Evolutionary conservation across 108 stramenopile species (phyloP).

Genomic region (Stephanodiscus triporus): DNA sequence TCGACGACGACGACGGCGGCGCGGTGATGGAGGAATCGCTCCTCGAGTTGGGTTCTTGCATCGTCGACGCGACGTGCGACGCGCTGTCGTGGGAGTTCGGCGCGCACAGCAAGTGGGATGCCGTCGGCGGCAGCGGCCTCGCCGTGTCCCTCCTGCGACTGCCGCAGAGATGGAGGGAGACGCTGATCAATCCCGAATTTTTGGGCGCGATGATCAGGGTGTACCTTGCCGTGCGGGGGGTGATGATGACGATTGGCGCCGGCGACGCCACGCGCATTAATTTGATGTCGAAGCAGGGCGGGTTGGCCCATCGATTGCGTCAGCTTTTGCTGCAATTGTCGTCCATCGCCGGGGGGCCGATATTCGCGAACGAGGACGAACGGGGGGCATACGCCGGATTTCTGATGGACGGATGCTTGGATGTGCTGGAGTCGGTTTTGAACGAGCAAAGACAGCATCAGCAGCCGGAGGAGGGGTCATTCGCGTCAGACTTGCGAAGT

Average conservation of each 20-base stretch:
- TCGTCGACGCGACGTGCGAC: slow-evolving; percentile 64
- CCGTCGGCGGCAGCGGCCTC: neutral
- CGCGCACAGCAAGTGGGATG: slow-evolving; percentile 2
- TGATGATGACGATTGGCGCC: slow-evolving; percentile 25
- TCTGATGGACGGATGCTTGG: slow-evolving; percentile 68
- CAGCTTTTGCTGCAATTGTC: slow-evolving; percentile 74
- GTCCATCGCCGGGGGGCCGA: slow-evolving; percentile 61
- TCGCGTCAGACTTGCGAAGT: slow-evolving; percentile 47
- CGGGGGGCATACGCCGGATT: slow-evolving; percentile 62
- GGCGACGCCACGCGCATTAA: neutral
- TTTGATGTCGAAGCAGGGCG: slow-evolving; percentile 18
- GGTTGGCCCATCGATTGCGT: slow-evolving; percentile 63
- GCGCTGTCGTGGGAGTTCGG: slow-evolving; percentile 84
- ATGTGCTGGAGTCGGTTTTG: slow-evolving; percentile 47
- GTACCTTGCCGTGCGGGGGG: slow-evolving; percentile 41
- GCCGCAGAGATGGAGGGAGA: slow-evolving; percentile 63
- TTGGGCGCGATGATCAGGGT: slow-evolving; percentile 63
- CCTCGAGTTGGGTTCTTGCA: slow-evolving; percentile 46
- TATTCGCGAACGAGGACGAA: slow-evolving; percentile 59
- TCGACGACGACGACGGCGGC: slow-evolving; percentile 12
- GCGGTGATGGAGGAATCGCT: slow-evolving; percentile 21
- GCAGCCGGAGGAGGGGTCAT: slow-evolving; percentile 11
- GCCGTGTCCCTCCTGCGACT: slow-evolving; percentile 51
- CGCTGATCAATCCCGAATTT: slow-evolving; percentile 69
- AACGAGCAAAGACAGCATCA: slow-evolving; percentile 31